Evolutionary conservation across 1,284 basidiomycete genomes (phyloP).

Genomic region (Malassezia obtusa): DNA sequence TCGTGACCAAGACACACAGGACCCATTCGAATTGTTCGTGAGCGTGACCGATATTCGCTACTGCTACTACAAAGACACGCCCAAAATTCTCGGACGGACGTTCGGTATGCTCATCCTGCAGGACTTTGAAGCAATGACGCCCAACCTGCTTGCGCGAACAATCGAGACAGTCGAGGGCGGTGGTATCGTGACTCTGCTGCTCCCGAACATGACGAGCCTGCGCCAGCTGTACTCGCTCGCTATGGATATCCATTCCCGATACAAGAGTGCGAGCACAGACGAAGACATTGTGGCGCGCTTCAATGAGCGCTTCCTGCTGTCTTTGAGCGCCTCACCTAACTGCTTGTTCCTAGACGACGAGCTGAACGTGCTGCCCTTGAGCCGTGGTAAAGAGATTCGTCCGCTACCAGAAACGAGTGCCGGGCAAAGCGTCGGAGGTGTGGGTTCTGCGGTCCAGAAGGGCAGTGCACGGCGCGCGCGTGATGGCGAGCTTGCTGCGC

Average conservation of each 20-base stretch:
- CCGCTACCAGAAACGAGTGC: constrained; percentile 56
- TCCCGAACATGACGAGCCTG: constrained; percentile 91
- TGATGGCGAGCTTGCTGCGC: constrained; percentile 62
- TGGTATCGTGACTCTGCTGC: constrained; percentile 76
- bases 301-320: constrained; percentile 76
- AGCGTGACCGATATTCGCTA: constrained; percentile 98
- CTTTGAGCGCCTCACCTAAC: constrained; percentile 67
- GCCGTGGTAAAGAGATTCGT: constrained; percentile 84
- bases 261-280: constrained; percentile 73
- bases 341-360: constrained; percentile 95
- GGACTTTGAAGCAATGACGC: constrained; percentile 97
- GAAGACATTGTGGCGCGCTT: constrained; percentile 85
- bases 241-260: constrained; percentile 67
- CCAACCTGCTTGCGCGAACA: constrained; percentile 88
- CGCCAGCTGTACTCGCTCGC: constrained; percentile 89
- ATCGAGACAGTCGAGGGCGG: constrained; percentile 98
- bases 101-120: constrained; percentile 96
- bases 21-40: constrained; percentile 96
- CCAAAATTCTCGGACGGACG: constrained; percentile 69
- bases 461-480: constrained; percentile 53
- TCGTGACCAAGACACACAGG: constrained; percentile 79
- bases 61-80: constrained; percentile 49
- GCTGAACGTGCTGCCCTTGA: constrained; percentile 91
- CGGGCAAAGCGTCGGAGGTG: constrained; percentile 30
- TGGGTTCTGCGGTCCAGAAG: constrained; percentile 49